phyloP scores from a whole-genome alignment of 768 basidiomycete species.

The Rhizopogon salebrosus region DNA sequence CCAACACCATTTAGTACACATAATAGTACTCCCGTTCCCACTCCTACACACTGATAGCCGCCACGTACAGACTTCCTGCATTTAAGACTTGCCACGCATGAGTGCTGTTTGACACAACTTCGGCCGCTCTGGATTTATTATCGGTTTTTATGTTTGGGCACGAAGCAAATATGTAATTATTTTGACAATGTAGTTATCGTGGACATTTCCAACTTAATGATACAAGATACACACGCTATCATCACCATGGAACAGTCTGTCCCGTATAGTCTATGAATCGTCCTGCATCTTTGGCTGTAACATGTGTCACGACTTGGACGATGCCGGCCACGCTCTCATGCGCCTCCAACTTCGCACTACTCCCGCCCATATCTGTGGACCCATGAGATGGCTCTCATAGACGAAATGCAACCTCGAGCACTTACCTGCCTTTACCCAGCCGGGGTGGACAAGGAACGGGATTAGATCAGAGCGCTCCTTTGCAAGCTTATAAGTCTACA shows the following conservation, averaged over 20 bases:
- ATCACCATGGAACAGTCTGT: constrained; percentile 26
- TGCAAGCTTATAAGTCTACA: constrained; percentile 32
- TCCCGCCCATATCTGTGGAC: constrained; percentile 30
- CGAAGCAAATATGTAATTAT: too few relatives aligned
- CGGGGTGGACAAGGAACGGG: constrained; percentile 28
- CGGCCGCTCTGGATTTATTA: too few relatives aligned
- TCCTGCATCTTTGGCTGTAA: constrained; percentile 23
- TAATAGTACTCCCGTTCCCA: too few relatives aligned
- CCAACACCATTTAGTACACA: too few relatives aligned
- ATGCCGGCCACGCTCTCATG: constrained; percentile 25
- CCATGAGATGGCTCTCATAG: background rate
- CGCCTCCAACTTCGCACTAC: constrained; percentile 22
- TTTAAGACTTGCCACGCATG: too few relatives aligned
- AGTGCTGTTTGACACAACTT: too few relatives aligned
- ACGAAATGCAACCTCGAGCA: background rate
- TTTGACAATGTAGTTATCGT: too few relatives aligned
- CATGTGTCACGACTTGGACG: constrained; percentile 20
- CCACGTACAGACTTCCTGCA: too few relatives aligned
- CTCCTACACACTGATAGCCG: too few relatives aligned
- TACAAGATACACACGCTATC: background rate
- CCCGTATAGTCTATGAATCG: constrained; percentile 29
- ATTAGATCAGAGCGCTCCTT: constrained; percentile 29
- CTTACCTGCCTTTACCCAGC: constrained; percentile 36
- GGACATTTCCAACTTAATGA: background rate
- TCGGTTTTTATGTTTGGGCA: too few relatives aligned